Evolutionary conservation across 2,329 filamentous ascomycete genomes (phyloP).

Genomic region (Penicillium sp.): DNA sequence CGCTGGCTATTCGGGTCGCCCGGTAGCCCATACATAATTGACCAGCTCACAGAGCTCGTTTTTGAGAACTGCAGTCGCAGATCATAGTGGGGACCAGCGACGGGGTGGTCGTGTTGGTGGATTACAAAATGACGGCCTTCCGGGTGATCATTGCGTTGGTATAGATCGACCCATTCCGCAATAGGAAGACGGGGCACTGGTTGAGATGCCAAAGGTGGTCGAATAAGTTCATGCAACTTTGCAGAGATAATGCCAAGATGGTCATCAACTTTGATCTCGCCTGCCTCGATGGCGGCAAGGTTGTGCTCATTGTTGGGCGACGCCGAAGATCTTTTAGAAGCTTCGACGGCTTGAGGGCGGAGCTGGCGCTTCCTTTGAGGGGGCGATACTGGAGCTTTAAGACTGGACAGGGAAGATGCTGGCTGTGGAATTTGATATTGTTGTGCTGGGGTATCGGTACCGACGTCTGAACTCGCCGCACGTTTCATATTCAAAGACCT

Average conservation of each 20-base stretch:
- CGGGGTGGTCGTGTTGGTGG: conserved; percentile 71
- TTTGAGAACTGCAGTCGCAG: conserved; percentile 68
- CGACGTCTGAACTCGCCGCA: neutral
- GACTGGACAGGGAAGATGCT: conserved; percentile 7
- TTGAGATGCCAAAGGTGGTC: conserved; percentile 20
- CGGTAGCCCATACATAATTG: conserved; percentile 63
- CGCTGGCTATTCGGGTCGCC: conserved; percentile 57
- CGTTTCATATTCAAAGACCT: conserved; percentile 16
- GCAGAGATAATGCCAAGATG: conserved; percentile 51
- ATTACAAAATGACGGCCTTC: conserved; percentile 64
- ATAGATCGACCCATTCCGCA: conserved; percentile 46
- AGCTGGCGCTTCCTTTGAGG: conserved; percentile 17
- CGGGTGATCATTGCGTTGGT: conserved; percentile 47
- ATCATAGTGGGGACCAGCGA: conserved; percentile 69
- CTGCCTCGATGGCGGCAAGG: conserved; percentile 54
- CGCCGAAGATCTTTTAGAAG: neutral
- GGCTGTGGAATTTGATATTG: neutral
- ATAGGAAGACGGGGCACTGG: conserved; percentile 40
- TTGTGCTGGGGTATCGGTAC: neutral
- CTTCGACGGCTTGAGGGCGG: neutral
- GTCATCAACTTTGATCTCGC: conserved; percentile 47
- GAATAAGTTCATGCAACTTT: conserved; percentile 36
- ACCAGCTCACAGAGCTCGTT: conserved; percentile 64
- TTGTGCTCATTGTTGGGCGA: neutral
- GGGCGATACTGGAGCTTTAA: conserved; percentile 30